Percentiles rank a stretch among this genome's conserved stretches.
These are phyloP conservation scores for Rhododendron henanense DNA, from an alignment of 148 eudicot genomes.

Conservation along the genomic window DNA sequence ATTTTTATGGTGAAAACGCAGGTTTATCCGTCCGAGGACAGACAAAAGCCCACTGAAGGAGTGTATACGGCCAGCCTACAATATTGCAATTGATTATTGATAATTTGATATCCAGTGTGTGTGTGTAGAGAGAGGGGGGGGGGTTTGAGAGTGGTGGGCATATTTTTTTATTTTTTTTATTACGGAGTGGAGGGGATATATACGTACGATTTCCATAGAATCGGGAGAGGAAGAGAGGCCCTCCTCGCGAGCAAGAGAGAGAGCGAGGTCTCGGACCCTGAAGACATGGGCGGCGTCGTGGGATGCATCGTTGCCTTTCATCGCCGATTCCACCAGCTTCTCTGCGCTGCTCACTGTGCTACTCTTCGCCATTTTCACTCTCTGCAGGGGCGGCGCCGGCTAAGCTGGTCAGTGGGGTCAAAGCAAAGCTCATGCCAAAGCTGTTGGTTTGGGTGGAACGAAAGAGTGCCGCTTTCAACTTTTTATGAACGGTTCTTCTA, in stretches of 20 bases:
- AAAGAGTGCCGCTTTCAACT: too few relatives aligned
- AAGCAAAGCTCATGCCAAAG: too few relatives aligned
- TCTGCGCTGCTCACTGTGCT: constrained; percentile 56
- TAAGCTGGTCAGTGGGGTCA: too few relatives aligned
- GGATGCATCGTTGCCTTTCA: constrained; percentile 82
- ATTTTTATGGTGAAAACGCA: too few relatives aligned
- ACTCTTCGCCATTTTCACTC: constrained; percentile 21
- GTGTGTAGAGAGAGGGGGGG: neutral
- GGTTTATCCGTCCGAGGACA: too few relatives aligned
- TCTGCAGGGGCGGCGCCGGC: neutral
- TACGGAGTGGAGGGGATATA: neutral
- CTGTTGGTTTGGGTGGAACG: too few relatives aligned
- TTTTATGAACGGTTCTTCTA: too few relatives aligned
- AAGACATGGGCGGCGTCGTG: constrained; percentile 88
- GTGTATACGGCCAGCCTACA: neutral
- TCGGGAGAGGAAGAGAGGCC: constrained; percentile 52
- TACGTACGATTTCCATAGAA: constrained; percentile 57
- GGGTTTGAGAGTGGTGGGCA: neutral
- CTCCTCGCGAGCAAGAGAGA: constrained; percentile 73
- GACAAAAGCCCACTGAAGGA: too few relatives aligned
- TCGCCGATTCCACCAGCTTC: constrained; percentile 48
- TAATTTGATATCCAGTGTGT: too few relatives aligned
- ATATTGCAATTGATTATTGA: neutral
- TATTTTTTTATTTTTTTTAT: too few relatives aligned
- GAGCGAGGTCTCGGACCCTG: constrained; percentile 80